Evolutionary conservation across 768 basidiomycete genomes (phyloP), one percentile per base, ranked within the genome.

Genomic region (Amanita muscaria): DNA sequence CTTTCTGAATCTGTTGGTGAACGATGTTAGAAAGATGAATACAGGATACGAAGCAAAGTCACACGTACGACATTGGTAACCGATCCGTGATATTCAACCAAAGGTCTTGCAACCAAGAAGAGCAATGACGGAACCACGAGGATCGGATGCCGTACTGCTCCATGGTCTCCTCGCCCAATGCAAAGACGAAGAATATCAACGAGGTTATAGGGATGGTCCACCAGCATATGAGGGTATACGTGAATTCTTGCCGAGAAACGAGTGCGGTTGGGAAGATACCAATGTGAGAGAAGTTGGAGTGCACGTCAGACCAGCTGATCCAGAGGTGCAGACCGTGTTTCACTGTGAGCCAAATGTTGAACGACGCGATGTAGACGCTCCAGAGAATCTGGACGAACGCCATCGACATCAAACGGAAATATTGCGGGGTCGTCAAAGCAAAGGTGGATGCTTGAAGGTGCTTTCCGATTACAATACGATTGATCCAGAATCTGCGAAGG

Each of bases 341-440:
- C 7, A 60, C 49, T 39, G 64, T 68, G 11, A 61, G 49, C 41
- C 60, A 67, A 40, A 77, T 61, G 46, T 53, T 61, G 53, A 64
- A 59, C 14, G 50, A 39, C 22, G 57, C 60, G 42, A 73, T 42
- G 5, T 65, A 41, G 1, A 68, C 46, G 10, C 63, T 64, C 47
- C 66, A 63, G 5, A 65, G 19, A 47, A 78, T 70, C 38, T 80
- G 68, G 2, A 61, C 51, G 16, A 69, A 42, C 1, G 76, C 67
- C 50, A 86, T 63, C 5, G 66, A 63, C 40, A 81, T 69, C 16
- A 88, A 71, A 1, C 83, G 76, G n/a, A 85, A 50, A 52, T 82
- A 86, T 12, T 70, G 65, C 21, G 57, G 61, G 4, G 46, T 57
- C 34, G 42, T 64, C 15, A 67, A 51, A 16, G 55, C 56, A 2